A percentile compares a stretch with the other conserved stretches of the same genome.
phyloP scores from a whole-genome alignment of 345 rosid species.

The Linum lewisii region DNA sequence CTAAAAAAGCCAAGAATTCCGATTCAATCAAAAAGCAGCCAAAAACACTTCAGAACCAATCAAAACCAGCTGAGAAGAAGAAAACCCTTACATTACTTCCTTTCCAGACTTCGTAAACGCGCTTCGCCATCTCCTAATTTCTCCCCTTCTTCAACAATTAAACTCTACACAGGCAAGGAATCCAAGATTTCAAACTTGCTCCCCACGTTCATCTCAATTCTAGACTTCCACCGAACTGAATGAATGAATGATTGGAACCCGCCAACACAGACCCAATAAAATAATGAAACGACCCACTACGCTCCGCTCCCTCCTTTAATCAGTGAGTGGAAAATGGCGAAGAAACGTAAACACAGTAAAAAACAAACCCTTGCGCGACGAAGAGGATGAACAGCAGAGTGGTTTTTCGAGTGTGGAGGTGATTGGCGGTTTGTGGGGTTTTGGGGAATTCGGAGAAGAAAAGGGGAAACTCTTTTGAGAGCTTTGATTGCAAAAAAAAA shows the following conservation, averaged over 20 bases:
- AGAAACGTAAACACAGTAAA: not conserved
- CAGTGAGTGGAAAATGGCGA: too few species aligned
- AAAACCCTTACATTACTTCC: conserved; percentile 69
- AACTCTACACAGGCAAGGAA: conserved; percentile 30
- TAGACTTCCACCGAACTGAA: not conserved
- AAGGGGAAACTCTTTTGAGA: too few species aligned
- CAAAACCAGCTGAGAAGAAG: not conserved
- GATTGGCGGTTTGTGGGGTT: conserved; percentile 6
- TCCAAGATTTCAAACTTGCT: conserved; percentile 25
- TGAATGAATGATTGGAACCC: not conserved
- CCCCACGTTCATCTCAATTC: conserved; percentile 6
- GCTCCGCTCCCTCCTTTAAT: too few species aligned
- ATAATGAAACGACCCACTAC: too few species aligned
- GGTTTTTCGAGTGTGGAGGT: not conserved
- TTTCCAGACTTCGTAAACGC: conserved; percentile 83
- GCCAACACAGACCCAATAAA: not conserved
- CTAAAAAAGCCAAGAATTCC: not conserved
- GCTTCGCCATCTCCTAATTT: conserved; percentile 47
- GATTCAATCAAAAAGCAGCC: not conserved
- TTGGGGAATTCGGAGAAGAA: conserved; percentile 7
- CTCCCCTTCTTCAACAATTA: not conserved
- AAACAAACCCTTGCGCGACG: not conserved
- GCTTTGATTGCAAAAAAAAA: too few species aligned
- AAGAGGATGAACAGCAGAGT: not conserved
- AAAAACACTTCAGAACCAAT: not conserved